Base-by-base conservation (phyloP, 164 flowering plant genomes). In the Magnolia sinica region DNA sequence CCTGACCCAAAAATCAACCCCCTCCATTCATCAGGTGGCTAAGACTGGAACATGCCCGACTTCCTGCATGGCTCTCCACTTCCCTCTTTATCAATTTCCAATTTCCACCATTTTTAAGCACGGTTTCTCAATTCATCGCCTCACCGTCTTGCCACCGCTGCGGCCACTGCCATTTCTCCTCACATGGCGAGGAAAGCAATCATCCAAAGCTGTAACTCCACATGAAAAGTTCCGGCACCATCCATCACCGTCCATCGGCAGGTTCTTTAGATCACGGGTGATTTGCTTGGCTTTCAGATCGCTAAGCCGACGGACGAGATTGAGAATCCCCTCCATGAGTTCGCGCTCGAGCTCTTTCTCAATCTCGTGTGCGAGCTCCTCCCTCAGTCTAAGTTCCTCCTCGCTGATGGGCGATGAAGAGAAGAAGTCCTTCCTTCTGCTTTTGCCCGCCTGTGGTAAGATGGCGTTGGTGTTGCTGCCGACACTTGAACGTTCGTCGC, bases 321-420 rank as follows among this genome's bases (percentile, higher is more conserved):
- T 74, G n/a, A 76, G 67, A 13, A 76, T 70, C 0, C 78, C 78
- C 49, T 76, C 78, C 78, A 76, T 76, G 31, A 76, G 13, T 29
- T 76, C 78, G 5, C 78, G 74, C 52, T 76, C 78, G 5, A 76
- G 45, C 69, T 76, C 78, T 18, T 76, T 70, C 61, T 76, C 78
- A 10, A 76, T 70, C 73, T 76, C 78, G 37, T 22, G 49, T 23
- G 74, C 78, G 14, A 76, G 68, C 59, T 76, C 78, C 9, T 59
- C 78, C 31, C 78, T 76, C 11, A 76, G 11, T 23, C 49, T 70
- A 11, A 59, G 68, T 19, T 76, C 78, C 16, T 70, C 78, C 22
- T 70, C 78, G 19, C 45, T 58, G 10, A 58, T 52, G 8, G 24
- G 16, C 3, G 10, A 45, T 18, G 11, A 5, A 31, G 64, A 18